Evolutionary conservation across 306 rosid species (phyloP), one percentile per base, ranked within the genome.

Genomic region (Ormosia semicastrata): DNA sequence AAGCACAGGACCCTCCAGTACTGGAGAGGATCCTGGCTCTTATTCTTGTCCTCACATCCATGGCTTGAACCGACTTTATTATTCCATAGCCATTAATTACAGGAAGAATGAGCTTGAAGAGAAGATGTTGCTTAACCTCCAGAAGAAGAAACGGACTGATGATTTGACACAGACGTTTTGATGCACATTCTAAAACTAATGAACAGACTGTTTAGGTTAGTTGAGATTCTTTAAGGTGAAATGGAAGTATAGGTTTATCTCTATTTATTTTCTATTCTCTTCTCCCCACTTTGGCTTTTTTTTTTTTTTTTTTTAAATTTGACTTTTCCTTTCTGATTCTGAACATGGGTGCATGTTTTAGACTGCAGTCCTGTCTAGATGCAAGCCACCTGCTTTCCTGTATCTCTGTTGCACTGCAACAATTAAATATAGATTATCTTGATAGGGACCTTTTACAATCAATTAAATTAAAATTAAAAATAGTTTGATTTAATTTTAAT

Each of bases 101-200:
- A 83, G 97, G 87, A 94, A 92, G 87, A 94, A 91, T 86, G 98
- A 94, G 64, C 97, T 94, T 7, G 97, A 94, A 87, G 98, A 94
- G 87, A 92, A 92, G 89, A 94, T 94, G 98, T 75, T 94, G 46
- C 94, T 90, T 68, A 94, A 91, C 83, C 98, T 94, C 77, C 97
- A 94, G 83, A 94, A 94, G 90, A 94, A 94, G 93, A 92, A 94
- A 79, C 92, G 97, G 93, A 89, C 90, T 56, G 92, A 91, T 85
- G 93, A 89, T 64, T 75, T 89, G 66, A 89, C 89, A 37, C 88
- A 73, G 84, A 70, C 88, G 84, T 17, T 91, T 89, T 63, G 92
- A 89, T 66, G 59, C 87, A 53, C 95, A 89, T 78, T 89, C 93
- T 11, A 89, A 86, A 79, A 91, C 93, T 32, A 89, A 91, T 80